phyloP scores from a whole-genome alignment of 495 filamentous ascomycete species.

The Penicillium simplicissimum region DNA sequence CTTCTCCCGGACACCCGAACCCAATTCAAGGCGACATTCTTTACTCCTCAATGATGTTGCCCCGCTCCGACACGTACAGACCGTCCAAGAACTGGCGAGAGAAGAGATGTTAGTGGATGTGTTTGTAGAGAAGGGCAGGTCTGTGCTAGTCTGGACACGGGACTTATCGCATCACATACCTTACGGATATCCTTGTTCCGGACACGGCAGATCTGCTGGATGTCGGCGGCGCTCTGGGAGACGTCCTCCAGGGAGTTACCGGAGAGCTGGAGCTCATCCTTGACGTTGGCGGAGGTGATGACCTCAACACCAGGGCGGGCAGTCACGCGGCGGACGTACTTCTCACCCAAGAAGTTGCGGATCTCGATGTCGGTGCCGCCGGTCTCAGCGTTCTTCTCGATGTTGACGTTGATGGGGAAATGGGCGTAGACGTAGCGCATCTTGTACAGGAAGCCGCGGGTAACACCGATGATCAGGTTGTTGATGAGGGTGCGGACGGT shows the following conservation, averaged over 20 bases:
- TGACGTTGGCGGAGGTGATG: conserved; percentile 82
- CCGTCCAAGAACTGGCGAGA: conserved; percentile 94
- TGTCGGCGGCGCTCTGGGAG: conserved; percentile 96
- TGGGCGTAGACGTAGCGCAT: conserved; percentile 99
- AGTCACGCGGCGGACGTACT: conserved; percentile 89
- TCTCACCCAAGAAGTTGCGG: conserved; percentile 99
- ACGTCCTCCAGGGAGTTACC: conserved; percentile 97
- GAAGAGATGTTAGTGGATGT: conserved; percentile 15
- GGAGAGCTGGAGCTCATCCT: conserved; percentile 91
- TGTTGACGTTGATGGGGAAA: conserved; percentile 99
- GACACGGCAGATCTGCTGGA: conserved; percentile 98
- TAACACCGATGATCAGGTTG: conserved; percentile 97
- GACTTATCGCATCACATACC: conserved; percentile 49
- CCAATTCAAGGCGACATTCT: conserved; percentile 40
- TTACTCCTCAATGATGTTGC: conserved; percentile 81
- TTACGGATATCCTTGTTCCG: conserved; percentile 99
- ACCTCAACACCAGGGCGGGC: conserved; percentile 91
- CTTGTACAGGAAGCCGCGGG: conserved; percentile 99
- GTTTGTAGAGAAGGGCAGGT: neutral
- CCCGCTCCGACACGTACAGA: conserved; percentile 97
- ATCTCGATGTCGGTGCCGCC: conserved; percentile 91
- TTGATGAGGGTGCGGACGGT: conserved; percentile 96
- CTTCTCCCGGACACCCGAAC: conserved; percentile 46
- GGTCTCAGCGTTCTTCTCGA: conserved; percentile 94
- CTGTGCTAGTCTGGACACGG: neutral